Evolutionary conservation across 1,139 yeast species (phyloP).

Genomic region (Lodderomyces oxycetoniae): DNA sequence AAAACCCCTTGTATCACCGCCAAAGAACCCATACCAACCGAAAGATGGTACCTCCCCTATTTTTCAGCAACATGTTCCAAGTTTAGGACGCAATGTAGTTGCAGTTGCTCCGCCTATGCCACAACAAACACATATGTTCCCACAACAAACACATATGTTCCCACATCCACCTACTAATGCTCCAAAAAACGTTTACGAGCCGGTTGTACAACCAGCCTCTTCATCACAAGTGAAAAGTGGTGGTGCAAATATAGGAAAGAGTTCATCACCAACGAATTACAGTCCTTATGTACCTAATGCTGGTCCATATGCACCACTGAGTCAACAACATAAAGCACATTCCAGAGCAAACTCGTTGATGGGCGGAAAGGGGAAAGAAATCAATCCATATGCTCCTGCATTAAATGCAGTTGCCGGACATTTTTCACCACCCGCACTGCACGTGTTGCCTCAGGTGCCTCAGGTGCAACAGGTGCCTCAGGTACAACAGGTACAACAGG

Average conservation of each 20-base stretch:
- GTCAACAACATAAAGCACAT: slow-evolving; percentile 30
- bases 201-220: slow-evolving; percentile 2
- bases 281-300: slow-evolving; percentile 46
- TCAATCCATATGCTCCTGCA: slow-evolving; percentile 45
- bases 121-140: neutral
- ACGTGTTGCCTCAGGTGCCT: slow-evolving; percentile 3
- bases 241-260: slow-evolving; percentile 13
- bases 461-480: slow-evolving; percentile 2
- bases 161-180: slow-evolving; percentile 4
- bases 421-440: slow-evolving; percentile 3
- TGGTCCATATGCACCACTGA: slow-evolving; percentile 45
- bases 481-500: neutral
- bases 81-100: slow-evolving; percentile 10
- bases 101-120: slow-evolving; percentile 3
- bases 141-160: slow-evolving; percentile 1
- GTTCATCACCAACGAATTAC: slow-evolving; percentile 12
- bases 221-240: slow-evolving; percentile 3
- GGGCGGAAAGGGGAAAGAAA: slow-evolving; percentile 37
- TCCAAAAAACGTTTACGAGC: slow-evolving; percentile 5
- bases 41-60: slow-evolving; percentile 15
- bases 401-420: slow-evolving; percentile 19
- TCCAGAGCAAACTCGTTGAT: slow-evolving; percentile 42
- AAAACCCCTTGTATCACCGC: slow-evolving; percentile 15
- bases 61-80: slow-evolving; percentile 13
- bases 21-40: slow-evolving; percentile 16